Percentiles rank a stretch among this genome's conserved stretches.
phyloP scores from a whole-genome alignment of 106 monocot genomes.

The Acorus gramineus region DNA sequence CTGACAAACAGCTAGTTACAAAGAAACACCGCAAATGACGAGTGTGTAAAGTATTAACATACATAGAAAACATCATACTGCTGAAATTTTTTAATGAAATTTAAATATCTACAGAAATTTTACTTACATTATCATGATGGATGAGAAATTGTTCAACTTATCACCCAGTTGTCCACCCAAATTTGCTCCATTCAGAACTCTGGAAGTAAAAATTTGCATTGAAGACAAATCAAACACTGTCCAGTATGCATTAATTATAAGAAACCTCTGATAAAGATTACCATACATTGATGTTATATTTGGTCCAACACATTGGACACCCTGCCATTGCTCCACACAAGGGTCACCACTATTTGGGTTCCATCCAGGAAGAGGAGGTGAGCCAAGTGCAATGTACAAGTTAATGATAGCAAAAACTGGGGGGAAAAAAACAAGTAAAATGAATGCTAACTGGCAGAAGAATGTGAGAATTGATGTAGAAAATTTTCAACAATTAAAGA shows the following conservation, averaged over 20 bases:
- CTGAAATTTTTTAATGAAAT: neutral
- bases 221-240: neutral
- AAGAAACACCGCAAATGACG: neutral
- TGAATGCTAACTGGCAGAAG: no score
- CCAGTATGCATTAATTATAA: neutral
- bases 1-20: constrained; percentile 2
- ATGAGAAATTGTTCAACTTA: constrained; percentile 55
- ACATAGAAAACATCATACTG: no score
- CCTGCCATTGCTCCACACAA: constrained; percentile 76
- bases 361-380: constrained; percentile 89
- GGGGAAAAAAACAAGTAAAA: constrained; percentile 6
- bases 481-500: no score
- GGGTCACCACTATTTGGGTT: constrained; percentile 80
- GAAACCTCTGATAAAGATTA: constrained; percentile 10
- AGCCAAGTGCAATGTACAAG: constrained; percentile 72
- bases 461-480: no score
- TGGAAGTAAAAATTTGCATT: constrained; percentile 19
- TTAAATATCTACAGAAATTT: neutral
- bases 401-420: constrained; percentile 88
- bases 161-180: constrained; percentile 82
- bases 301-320: constrained; percentile 63
- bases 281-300: constrained; percentile 83
- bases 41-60: no score
- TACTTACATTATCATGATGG: constrained; percentile 75
- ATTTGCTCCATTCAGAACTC: constrained; percentile 80